Evolutionary conservation across 495 filamentous ascomycete genomes (phyloP).

Genomic region (Podospora pseudoanserina): DNA sequence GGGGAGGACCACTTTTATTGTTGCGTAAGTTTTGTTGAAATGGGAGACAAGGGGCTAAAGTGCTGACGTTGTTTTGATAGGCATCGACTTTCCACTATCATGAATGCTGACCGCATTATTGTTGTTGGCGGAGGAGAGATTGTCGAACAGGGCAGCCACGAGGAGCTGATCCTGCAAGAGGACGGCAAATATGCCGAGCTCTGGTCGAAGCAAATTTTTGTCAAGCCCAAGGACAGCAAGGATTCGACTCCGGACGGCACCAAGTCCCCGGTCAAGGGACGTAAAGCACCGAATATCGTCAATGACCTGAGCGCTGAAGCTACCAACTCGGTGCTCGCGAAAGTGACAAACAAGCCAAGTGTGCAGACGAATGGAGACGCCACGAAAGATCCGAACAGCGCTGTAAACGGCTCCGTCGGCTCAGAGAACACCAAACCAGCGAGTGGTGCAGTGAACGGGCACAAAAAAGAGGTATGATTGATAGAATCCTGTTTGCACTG

Average conservation of each 20-base stretch:
- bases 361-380: constrained; percentile 7
- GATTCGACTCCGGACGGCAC: constrained; percentile 24
- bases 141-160: constrained; percentile 61
- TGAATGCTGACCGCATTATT: constrained; percentile 65
- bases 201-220: constrained; percentile 59
- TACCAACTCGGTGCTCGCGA: constrained; percentile 35
- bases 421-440: constrained; percentile 23
- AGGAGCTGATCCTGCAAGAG: constrained; percentile 50
- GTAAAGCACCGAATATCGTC: constrained; percentile 35
- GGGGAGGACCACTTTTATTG: constrained; percentile 59
- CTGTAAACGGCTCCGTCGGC: constrained; percentile 8
- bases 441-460: constrained; percentile 11
- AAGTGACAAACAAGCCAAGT: constrained; percentile 27
- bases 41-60: not conserved
- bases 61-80: constrained; percentile 29
- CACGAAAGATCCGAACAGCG: constrained; percentile 7
- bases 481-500: constrained; percentile 18
- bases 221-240: constrained; percentile 45
- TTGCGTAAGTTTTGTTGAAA: constrained; percentile 48
- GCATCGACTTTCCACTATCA: constrained; percentile 66
- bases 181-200: constrained; percentile 59
- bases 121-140: constrained; percentile 63
- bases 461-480: constrained; percentile 47
- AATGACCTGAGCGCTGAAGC: constrained; percentile 39
- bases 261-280: constrained; percentile 24